A percentile compares a stretch with the other conserved stretches of the same genome.
phyloP scores from a whole-genome alignment of 345 rosid species.

The Eucalyptus erythrocorys region DNA sequence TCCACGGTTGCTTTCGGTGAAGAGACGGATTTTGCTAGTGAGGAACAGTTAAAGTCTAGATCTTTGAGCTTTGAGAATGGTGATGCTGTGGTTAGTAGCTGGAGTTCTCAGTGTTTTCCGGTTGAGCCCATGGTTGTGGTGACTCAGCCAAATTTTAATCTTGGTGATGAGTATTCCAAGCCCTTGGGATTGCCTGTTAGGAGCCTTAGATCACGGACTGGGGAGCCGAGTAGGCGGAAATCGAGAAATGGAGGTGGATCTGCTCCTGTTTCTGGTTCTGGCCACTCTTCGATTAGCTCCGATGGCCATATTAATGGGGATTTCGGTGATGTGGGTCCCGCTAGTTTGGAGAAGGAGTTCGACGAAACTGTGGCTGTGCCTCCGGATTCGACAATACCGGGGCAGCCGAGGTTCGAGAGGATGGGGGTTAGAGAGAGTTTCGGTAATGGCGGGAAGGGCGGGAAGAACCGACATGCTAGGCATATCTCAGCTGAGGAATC shows the following conservation, averaged over 20 bases:
- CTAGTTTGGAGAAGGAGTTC: conserved; percentile 18
- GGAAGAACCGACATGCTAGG: conserved; percentile 26
- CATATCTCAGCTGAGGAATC: conserved; percentile 55
- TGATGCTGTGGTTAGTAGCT: conserved; percentile 22
- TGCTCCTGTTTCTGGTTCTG: conserved; percentile 6
- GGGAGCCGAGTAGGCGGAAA: neutral
- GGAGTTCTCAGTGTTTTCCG: conserved; percentile 51
- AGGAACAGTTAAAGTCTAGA: neutral
- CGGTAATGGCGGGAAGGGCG: neutral
- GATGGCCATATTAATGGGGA: conserved; percentile 6
- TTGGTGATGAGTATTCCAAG: conserved; percentile 13
- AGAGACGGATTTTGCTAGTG: neutral
- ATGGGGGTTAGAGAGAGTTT: conserved; percentile 19
- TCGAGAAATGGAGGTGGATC: conserved; percentile 18
- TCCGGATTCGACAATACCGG: conserved; percentile 12
- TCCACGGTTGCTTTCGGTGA: neutral
- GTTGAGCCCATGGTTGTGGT: conserved; percentile 43
- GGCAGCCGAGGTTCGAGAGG: conserved; percentile 32
- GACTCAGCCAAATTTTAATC: conserved; percentile 32
- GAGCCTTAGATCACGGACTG: conserved; percentile 40
- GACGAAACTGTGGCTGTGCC: conserved; percentile 13
- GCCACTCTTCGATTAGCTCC: conserved; percentile 7
- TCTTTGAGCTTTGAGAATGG: neutral
- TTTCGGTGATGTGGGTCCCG: conserved; percentile 14
- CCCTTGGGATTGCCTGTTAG: conserved; percentile 77